Base-by-base conservation (phyloP, 2,329 filamentous ascomycete species). In the Endoconidiophora polonica region DNA sequence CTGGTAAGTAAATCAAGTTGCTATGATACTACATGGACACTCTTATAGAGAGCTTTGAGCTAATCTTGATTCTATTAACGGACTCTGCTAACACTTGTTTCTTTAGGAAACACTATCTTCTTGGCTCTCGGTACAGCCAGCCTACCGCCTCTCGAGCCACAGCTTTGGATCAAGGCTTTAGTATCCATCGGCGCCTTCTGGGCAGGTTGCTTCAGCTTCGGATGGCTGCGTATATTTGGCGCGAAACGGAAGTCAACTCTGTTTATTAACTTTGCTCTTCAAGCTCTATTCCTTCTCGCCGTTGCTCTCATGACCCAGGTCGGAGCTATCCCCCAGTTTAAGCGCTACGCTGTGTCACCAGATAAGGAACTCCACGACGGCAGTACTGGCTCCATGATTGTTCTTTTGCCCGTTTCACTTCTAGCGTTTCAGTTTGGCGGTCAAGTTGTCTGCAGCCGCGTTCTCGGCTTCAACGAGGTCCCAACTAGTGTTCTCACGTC, bases 61-160 rank as follows among this genome's bases (percentile, higher is more conserved):
- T 18, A 18, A 18, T 41, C 38, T 48, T 16, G 3, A 16, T 18
- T 23, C 3, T 24, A 18, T 37, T 47, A 18, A 29, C 46, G 18
- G 9, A 6, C 43, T 39, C 7, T 14, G 24, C 14, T 22, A 2
- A 16, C 4, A 29, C 16, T 18, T 16, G 39, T 37, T 33, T 14
- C 42, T 46, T 4, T 39, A 63, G 75, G 76, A 38, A 80, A 80
- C 61, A 79, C 76, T 7, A 71, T 80, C 56, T 78, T 79, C 62
- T 66, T 80, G 38, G 75, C 72, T 16, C 71, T 80, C 20, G 75
- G 74, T 50, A 70, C 73, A 10, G 69, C 74, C 2, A 61, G 62
- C 26, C 72, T 76, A 44, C 74, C 72, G 2, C 59, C 65, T 18
- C 64, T 64, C 52, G 63, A 73, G 52, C 71, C 72, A 3, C 65